Percentiles rank a stretch among this genome's conserved stretches.
These are phyloP conservation scores for Pestalotiopsis sp. DNA, from an alignment of 2,329 filamentous ascomycete species.

Conservation along the genomic window DNA sequence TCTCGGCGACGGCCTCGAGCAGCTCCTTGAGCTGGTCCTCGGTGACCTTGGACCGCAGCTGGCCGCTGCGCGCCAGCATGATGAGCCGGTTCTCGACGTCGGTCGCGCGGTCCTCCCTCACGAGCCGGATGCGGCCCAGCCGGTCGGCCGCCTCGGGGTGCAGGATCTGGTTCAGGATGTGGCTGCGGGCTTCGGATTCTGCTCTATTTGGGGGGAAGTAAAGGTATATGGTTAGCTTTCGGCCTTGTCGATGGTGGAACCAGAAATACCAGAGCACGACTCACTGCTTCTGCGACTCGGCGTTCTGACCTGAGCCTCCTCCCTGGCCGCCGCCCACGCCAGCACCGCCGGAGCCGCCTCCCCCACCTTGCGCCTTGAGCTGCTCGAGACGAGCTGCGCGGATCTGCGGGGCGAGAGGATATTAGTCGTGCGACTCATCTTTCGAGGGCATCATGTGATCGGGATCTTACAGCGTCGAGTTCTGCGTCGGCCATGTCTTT, in stretches of 20 bases:
- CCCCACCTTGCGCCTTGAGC: conserved; percentile 72
- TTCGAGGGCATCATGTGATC: neutral
- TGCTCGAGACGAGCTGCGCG: conserved; percentile 90
- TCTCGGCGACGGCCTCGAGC: conserved; percentile 80
- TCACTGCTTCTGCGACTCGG: conserved; percentile 61
- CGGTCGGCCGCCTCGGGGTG: conserved; percentile 92
- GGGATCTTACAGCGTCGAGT: conserved; percentile 55
- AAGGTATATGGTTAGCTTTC: neutral
- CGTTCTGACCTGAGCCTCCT: conserved; percentile 43
- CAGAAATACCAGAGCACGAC: too few species aligned
- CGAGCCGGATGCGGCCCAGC: conserved; percentile 88
- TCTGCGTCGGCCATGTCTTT: conserved; percentile 63
- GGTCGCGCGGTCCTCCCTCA: conserved; percentile 86
- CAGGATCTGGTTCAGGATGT: conserved; percentile 88
- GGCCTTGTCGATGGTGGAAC: neutral
- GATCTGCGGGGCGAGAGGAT: conserved; percentile 58
- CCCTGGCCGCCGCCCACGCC: conserved; percentile 39
- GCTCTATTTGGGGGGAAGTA: neutral
- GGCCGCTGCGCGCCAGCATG: conserved; percentile 84
- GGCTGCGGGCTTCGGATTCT: conserved; percentile 67
- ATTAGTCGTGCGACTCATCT: neutral
- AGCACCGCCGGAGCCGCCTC: conserved; percentile 44
- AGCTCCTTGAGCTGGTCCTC: conserved; percentile 94
- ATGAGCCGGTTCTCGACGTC: conserved; percentile 94
- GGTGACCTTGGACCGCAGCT: conserved; percentile 83